Conservation (phyloP, 2,329 filamentous ascomycete species). For the Nemania bipapillata region DNA sequence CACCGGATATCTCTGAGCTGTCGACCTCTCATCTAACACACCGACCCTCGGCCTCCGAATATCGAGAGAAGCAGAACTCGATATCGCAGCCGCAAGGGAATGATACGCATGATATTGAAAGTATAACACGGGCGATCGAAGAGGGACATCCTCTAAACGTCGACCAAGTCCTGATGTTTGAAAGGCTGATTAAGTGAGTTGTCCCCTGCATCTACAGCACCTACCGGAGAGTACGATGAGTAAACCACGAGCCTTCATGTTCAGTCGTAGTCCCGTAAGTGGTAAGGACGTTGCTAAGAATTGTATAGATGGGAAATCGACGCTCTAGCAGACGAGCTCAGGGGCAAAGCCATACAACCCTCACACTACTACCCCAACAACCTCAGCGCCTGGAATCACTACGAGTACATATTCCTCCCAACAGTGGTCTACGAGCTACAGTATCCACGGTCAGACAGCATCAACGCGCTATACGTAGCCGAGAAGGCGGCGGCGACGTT, state of each 20-base stretch:
- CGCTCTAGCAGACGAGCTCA: slow-evolving; percentile 71
- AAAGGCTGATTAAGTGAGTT: slow-evolving; percentile 66
- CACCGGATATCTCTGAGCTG: slow-evolving; percentile 56
- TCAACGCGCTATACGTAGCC: slow-evolving; percentile 78
- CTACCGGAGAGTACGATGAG: background rate
- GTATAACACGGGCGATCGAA: slow-evolving; percentile 70
- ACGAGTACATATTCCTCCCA: slow-evolving; percentile 78
- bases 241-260: background rate
- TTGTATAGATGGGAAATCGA: slow-evolving; percentile 66
- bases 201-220: background rate
- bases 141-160: slow-evolving; percentile 68
- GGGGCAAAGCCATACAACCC: slow-evolving; percentile 66
- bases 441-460: slow-evolving; percentile 74
- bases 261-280: background rate
- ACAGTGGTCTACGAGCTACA: slow-evolving; percentile 83
- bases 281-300: background rate
- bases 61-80: slow-evolving; percentile 58
- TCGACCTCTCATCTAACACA: slow-evolving; percentile 59
- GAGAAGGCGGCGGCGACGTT: slow-evolving; percentile 78
- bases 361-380: slow-evolving; percentile 73
- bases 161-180: slow-evolving; percentile 72
- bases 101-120: slow-evolving; percentile 63
- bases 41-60: slow-evolving; percentile 55
- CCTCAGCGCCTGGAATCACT: slow-evolving; percentile 71
- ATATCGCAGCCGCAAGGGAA: slow-evolving; percentile 47